Base-by-base conservation (phyloP, 352 stramenopile genomes). In the Globisporangium rhizosaccharum region DNA sequence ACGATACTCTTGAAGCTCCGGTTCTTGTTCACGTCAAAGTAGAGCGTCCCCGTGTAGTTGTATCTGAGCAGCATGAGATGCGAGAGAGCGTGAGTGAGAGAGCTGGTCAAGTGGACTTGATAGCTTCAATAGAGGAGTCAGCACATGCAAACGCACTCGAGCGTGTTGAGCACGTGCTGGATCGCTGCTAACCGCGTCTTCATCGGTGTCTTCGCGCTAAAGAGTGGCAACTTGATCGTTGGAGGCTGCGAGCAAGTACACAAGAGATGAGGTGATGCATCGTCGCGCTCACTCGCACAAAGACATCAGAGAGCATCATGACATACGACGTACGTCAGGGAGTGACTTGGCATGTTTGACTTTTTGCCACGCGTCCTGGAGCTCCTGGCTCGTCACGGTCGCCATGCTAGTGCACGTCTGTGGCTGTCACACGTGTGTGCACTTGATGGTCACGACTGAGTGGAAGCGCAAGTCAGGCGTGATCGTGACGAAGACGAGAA, bases 1-100 rank as follows among this genome's bases (percentile, higher is more conserved):
- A 83, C 81, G 23, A 96, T 88, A 48, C 83, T 92, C 65, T 96
- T 94, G 63, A 92, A 90, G 62, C 86, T 94, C 25, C 85, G 80
- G 57, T 96, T 90, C 54, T 95, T 95, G 67, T 80, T 88, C 30
- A 94, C 75, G 45, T 90, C 76, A 53, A 95, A 96, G 61, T 94
- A 96, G 15, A 88, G 51, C 12, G 70, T 89, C 23, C 85, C 85
- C 0, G 86, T 96, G 73, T 96, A 94, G 70, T 96, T 96, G 68
- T 94, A 92, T 59, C 75, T 85, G 14, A 56, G 30, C 33, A 56
- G n/a, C 10, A 0, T 26, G 12, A n/a, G 18, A 41, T 23, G 23
- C 1, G n/a, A 30, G 14, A 7, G 10, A 10, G 33, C 10, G 8
- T 39, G 33, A 14, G 6, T 12, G 33, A 12, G 44, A 15, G 44